Conservation (phyloP, 768 basidiomycete species). For the Tubosaeta sp. region DNA sequence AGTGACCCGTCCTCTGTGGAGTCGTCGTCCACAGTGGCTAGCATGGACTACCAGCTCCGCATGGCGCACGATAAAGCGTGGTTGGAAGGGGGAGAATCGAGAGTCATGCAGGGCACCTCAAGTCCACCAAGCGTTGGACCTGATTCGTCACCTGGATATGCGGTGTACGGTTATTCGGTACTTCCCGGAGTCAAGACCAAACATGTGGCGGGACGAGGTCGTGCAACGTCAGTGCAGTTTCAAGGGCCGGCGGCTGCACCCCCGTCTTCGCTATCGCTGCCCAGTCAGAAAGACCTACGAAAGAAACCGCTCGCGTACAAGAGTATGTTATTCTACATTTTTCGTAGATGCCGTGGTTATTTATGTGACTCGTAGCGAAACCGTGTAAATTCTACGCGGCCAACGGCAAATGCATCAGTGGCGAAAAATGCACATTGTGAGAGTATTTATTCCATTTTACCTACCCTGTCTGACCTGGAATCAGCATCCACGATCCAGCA, state of each 20-base stretch:
- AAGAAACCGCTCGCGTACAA: slow-evolving; percentile 26
- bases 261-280: not conserved
- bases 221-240: slow-evolving; percentile 9
- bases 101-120: not conserved
- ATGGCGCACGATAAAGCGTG: slow-evolving; percentile 3
- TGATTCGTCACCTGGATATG: slow-evolving; percentile 10
- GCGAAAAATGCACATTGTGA: slow-evolving; percentile 57
- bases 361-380: slow-evolving; percentile 40
- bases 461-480: slow-evolving; percentile 1
- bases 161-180: slow-evolving; percentile 9
- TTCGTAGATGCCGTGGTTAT: not conserved
- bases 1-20: slow-evolving; percentile 26
- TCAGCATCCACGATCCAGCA: slow-evolving; percentile 44
- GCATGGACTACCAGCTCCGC: slow-evolving; percentile 9
- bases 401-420: slow-evolving; percentile 48
- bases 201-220: slow-evolving; percentile 1
- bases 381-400: slow-evolving; percentile 53
- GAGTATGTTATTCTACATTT: slow-evolving; percentile 18
- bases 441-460: slow-evolving; percentile 17
- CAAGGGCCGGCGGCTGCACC: not conserved
- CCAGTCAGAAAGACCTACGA: slow-evolving; percentile 14
- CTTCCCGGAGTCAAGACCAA: slow-evolving; percentile 13
- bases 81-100: slow-evolving; percentile 1
- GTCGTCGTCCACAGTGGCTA: slow-evolving; percentile 12
- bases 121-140: slow-evolving; percentile 7